These are phyloP conservation scores for Phytopythium montanum DNA, from an alignment of 352 stramenopile species.

Conservation along the genomic window DNA sequence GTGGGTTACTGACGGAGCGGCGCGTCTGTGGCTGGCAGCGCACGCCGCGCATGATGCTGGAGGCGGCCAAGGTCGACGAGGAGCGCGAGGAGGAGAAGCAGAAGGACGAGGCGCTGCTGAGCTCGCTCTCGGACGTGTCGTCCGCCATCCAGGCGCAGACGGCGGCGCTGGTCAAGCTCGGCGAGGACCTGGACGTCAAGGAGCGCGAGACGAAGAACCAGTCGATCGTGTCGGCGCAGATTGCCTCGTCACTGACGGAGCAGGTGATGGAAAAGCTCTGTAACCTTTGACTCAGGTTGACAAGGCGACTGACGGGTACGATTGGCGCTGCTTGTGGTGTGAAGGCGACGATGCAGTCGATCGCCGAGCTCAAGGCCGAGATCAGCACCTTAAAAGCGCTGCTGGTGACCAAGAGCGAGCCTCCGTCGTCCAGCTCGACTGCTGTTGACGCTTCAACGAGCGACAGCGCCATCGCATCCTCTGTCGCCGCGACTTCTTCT, in stretches of 20 bases:
- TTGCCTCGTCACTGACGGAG: slow-evolving; percentile 43
- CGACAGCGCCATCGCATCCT: neutral
- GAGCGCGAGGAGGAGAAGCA: slow-evolving; percentile 48
- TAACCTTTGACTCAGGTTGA: neutral
- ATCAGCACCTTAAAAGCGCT: slow-evolving; percentile 63
- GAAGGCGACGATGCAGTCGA: slow-evolving; percentile 45
- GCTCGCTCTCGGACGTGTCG: slow-evolving; percentile 43
- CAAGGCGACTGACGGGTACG: neutral
- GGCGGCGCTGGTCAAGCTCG: slow-evolving; percentile 49
- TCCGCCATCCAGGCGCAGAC: slow-evolving; percentile 65
- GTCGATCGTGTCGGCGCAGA: slow-evolving; percentile 33
- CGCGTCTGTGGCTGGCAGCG: slow-evolving; percentile 18
- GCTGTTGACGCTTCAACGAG: slow-evolving; percentile 8
- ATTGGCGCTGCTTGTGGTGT: neutral
- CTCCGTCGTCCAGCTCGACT: neutral
- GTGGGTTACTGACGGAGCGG: neutral
- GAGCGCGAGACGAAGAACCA: slow-evolving; percentile 51
- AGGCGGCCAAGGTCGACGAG: slow-evolving; percentile 39
- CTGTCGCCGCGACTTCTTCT: neutral
- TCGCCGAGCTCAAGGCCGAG: slow-evolving; percentile 66
- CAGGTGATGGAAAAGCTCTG: slow-evolving; percentile 18
- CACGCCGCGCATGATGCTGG: slow-evolving; percentile 31
- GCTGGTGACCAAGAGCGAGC: slow-evolving; percentile 31
- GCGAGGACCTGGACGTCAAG: slow-evolving; percentile 47
- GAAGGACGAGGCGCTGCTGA: slow-evolving; percentile 49